Base-by-base conservation (phyloP, 2,329 filamentous ascomycete species). In the Xylariaceae sp. region DNA sequence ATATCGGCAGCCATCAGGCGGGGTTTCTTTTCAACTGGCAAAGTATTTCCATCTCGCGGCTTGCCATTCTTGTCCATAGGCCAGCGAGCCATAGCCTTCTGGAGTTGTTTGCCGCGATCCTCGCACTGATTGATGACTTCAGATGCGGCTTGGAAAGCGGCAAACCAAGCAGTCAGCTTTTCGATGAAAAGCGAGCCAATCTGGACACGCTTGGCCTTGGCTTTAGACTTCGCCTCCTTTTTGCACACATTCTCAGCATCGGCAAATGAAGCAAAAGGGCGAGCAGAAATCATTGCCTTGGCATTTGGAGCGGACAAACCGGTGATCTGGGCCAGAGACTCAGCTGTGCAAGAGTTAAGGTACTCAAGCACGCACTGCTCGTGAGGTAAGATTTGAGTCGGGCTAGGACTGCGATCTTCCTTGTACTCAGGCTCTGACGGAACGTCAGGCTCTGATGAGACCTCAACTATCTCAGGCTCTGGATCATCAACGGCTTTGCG, bases 311-410 rank as follows among this genome's bases (percentile, higher is more conserved):
- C 82, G 41, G 88, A 87, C 61, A 89, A 85, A 37, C 86, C 87
- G 0, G 90, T 90, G 61, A 97, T 87, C 66, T 96, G 92, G 1
- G 88, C 84, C 48, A 99, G 82, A 59, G 93, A 90, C 41, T 87
- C 82, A 8, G 84, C 77, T 4, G 85, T 84, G 71, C 90, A 94
- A 0, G 80, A 85, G 69, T 97, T 97, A 73, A 99, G 86, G 68
- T 92, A 95, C 6, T 86, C 81, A 34, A 97, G 77, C 5, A 97
- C 83, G 57, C 81, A 81, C 3, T 69, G 69, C 35, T 84, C 79
- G 13, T 60, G 53, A 13, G 54, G 41, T 3, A 51, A 52, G 18
- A 56, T 44, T 3, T 51, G 23, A 52, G 49, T 48, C 41, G 34
- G 39, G 13, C 18, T 30, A 13, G 47, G 30, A 2, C 18, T 50